These are phyloP conservation scores for Tolypocladium pustulatum DNA, from an alignment of 2,329 filamentous ascomycete genomes.

Conservation along the genomic window DNA sequence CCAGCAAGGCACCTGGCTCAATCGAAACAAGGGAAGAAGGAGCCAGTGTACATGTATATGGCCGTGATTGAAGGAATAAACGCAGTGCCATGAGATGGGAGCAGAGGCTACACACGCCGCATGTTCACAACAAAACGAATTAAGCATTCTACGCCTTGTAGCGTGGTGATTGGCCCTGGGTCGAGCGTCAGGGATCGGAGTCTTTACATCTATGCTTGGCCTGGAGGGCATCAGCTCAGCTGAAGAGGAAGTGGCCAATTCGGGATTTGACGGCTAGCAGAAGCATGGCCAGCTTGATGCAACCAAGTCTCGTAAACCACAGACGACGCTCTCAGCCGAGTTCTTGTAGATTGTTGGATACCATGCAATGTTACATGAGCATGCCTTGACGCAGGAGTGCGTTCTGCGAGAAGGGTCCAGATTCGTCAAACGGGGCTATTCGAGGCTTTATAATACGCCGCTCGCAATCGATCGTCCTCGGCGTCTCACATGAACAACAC, in stretches of 20 bases:
- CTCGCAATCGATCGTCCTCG: background rate
- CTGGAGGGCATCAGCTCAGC: background rate
- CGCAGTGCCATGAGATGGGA: too few relatives aligned
- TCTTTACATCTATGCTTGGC: background rate
- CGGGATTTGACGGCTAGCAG: background rate
- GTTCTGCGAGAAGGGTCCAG: background rate
- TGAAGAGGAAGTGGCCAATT: background rate
- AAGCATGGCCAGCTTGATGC: background rate
- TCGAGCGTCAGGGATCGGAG: background rate
- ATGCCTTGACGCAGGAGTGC: background rate
- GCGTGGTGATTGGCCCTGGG: too few relatives aligned
- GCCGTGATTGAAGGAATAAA: too few relatives aligned
- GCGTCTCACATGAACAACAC: background rate
- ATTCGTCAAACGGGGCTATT: too few relatives aligned
- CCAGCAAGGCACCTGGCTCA: too few relatives aligned
- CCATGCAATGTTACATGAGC: background rate
- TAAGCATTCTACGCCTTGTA: too few relatives aligned
- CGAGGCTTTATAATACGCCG: too few relatives aligned
- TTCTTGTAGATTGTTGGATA: background rate
- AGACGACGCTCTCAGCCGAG: background rate
- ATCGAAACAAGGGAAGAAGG: too few relatives aligned
- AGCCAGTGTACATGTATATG: too few relatives aligned
- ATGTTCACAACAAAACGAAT: too few relatives aligned
- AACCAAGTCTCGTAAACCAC: background rate
- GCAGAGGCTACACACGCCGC: too few relatives aligned